Evolutionary conservation across 2,329 filamentous ascomycete genomes (phyloP), one percentile per base, ranked within the genome.

Genomic region (Botrytis medusae): DNA sequence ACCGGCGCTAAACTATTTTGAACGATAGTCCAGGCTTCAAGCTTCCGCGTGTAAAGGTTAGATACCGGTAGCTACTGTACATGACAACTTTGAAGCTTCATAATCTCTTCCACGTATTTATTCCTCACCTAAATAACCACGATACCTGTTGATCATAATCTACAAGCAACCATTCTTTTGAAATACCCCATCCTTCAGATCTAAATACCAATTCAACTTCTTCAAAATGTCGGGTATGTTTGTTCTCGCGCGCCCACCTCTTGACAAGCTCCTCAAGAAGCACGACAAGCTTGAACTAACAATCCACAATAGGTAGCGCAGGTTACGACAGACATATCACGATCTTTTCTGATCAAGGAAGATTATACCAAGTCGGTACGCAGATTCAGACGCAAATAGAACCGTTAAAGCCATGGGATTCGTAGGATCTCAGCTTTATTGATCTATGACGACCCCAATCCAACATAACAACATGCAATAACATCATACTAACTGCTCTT

Each of bases 321-420:
- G 95, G 94, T 82, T 98, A 97, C 86, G 96, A 99, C 86, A 91
- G 96, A 87, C 96, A 99, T 86, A 99, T 99, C 82, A 99, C 96
- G 83, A 98, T 99, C 88, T 99, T 99, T 87, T 98, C 96, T 76
- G 96, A 99, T 84, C 95, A 98, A 86, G 96, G 96, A 82, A 91
- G 96, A 83, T 88, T 99, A 83, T 99, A 98, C 84, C 96, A 99
- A 98, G 96, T 99, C 84, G 96, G 96, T 98, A 89, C 82, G 94
- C 89, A 77, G 54, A 74, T 29, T 16, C 25, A 68, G 48, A 64
- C 65, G 42, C 71, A 59, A 61, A 68, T 72, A 68, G 71, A 72
- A 64, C 71, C 18, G 34, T 48, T 69, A 72, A 48, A 68, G 71
- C 71, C 51, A 68, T 61, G 71, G 71, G 71, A 72, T 72, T 72